These are phyloP conservation scores for Cyberlindnera subsufficiens DNA, from an alignment of 805 yeast genomes.

Conservation along the genomic window DNA sequence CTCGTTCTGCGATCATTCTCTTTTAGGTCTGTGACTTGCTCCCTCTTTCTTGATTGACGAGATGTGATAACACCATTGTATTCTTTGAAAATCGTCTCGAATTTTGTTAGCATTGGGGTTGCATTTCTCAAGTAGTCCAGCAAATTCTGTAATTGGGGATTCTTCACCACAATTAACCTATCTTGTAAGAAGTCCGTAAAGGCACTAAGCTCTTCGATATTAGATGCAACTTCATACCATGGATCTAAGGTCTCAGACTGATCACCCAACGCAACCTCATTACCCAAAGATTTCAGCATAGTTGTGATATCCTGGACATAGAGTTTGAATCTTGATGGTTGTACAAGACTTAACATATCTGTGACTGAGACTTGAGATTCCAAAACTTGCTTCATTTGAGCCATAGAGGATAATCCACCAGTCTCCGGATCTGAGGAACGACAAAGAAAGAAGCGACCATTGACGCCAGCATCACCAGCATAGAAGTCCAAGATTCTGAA, in stretches of 20 bases:
- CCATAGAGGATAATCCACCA: constrained; percentile 12
- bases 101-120: constrained; percentile 11
- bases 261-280: background rate
- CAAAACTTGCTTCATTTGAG: constrained; percentile 8
- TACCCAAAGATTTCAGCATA: constrained; percentile 4
- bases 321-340: constrained; percentile 22
- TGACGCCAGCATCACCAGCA: constrained; percentile 23
- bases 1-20: constrained; percentile 13
- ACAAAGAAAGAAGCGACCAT: constrained; percentile 21
- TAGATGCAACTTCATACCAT: constrained; percentile 24
- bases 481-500: constrained; percentile 22
- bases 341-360: constrained; percentile 10
- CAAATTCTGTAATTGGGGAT: constrained; percentile 6
- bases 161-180: constrained; percentile 2
- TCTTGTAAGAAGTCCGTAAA: constrained; percentile 10
- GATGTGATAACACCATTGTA: constrained; percentile 7
- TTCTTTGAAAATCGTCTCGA: constrained; percentile 12
- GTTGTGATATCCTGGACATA: constrained; percentile 23
- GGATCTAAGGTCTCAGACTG: constrained; percentile 11
- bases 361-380: constrained; percentile 3
- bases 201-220: constrained; percentile 6
- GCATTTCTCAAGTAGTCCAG: constrained; percentile 10
- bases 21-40: constrained; percentile 11
- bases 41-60: constrained; percentile 18
- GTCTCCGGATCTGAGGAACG: constrained; percentile 15